phyloP scores from a whole-genome alignment of 352 stramenopile species.

The Phytophthora multivora region DNA sequence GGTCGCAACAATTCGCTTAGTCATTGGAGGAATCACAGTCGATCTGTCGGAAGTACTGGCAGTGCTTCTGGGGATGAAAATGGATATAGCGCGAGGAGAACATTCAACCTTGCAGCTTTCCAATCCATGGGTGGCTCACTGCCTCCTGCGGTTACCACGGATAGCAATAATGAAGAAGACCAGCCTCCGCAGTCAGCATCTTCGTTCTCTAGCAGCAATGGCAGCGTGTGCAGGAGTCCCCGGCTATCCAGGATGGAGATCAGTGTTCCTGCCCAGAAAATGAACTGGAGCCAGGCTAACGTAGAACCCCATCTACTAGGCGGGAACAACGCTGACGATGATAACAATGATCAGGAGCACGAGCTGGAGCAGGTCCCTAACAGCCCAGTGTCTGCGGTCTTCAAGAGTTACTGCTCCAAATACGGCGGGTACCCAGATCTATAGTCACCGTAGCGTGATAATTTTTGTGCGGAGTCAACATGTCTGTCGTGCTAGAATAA shows the following conservation, averaged over 20 bases:
- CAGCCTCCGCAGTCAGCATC: conserved; percentile 20
- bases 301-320: conserved; percentile 23
- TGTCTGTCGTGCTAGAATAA: conserved; percentile 19
- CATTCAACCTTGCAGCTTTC: conserved; percentile 67
- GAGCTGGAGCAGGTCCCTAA: conserved; percentile 21
- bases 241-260: conserved; percentile 29
- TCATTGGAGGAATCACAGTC: conserved; percentile 20
- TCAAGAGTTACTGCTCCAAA: conserved; percentile 87
- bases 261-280: conserved; percentile 13
- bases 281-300: conserved; percentile 51
- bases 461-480: background rate
- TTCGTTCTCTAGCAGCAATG: conserved; percentile 36
- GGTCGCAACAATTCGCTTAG: conserved; percentile 15
- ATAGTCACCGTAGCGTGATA: conserved; percentile 12
- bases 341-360: conserved; percentile 19
- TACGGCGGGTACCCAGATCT: conserved; percentile 81
- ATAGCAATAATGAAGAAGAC: conserved; percentile 20
- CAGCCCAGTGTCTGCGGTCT: conserved; percentile 46
- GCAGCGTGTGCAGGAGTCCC: conserved; percentile 29
- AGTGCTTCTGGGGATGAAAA: conserved; percentile 34
- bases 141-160: conserved; percentile 14
- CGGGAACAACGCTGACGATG: conserved; percentile 15
- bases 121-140: conserved; percentile 30
- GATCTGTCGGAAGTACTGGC: conserved; percentile 20
- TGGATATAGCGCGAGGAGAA: conserved; percentile 32